Conservation (phyloP, 2,329 filamentous ascomycete species). For the Daldinia sp. region DNA sequence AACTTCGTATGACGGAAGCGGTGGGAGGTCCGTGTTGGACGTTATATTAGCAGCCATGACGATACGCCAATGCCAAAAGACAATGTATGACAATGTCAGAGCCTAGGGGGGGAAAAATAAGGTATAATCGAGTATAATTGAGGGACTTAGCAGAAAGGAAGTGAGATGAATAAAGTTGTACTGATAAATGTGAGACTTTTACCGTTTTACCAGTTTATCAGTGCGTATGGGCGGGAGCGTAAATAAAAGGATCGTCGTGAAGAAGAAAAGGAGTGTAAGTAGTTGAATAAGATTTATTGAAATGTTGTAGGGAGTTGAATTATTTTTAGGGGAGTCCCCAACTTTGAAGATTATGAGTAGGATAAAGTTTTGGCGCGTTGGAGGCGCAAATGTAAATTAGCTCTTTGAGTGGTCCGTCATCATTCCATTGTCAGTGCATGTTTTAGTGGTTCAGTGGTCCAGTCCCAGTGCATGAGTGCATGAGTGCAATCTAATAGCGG, state of each 20-base stretch:
- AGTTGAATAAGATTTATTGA: constrained; percentile 19
- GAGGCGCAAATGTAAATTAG: constrained; percentile 17
- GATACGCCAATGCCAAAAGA: too few relatives aligned
- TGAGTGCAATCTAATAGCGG: neutral
- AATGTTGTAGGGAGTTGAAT: constrained; percentile 15
- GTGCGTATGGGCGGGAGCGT: neutral
- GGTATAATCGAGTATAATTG: neutral
- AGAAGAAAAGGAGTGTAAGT: constrained; percentile 29
- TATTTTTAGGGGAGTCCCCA: constrained; percentile 7
- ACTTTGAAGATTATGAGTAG: neutral
- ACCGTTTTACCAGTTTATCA: neutral
- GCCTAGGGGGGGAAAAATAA: constrained; percentile 13
- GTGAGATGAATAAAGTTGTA: neutral
- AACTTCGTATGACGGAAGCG: constrained; percentile 83
- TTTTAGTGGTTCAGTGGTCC: too few relatives aligned
- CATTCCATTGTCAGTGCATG: constrained; percentile 32
- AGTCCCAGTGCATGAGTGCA: neutral
- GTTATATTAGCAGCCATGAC: constrained; percentile 60
- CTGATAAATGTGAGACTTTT: neutral
- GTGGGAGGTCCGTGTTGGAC: constrained; percentile 73
- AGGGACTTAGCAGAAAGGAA: neutral
- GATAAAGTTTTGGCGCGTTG: constrained; percentile 29
- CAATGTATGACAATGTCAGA: too few relatives aligned
- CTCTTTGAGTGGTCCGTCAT: constrained; percentile 23
- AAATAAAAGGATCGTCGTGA: constrained; percentile 27